Evolutionary conservation across 805 yeast species (phyloP), one percentile per base, ranked within the genome.

Genomic region (Brettanomyces sp.): DNA sequence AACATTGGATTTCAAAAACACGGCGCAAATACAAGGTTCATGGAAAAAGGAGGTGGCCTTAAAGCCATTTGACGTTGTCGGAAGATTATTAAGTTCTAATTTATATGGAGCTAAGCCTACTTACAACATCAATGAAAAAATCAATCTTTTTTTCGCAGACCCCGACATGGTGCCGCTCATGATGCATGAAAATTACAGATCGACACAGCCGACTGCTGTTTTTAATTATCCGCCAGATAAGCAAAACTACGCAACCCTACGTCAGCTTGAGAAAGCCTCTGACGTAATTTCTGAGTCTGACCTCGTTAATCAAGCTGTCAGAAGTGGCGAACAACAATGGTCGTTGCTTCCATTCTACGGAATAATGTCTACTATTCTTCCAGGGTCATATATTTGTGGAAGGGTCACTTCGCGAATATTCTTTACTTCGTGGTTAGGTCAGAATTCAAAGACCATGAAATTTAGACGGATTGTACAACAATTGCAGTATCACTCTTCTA

Each of bases 251-350:
- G 69, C 74, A 9, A 86, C 80, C 52, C 64, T 91, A 48, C 70
- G 75, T 51, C 67, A 80, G 14, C 80, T 83, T 1, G 83, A 87
- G 1, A 66, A 70, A 28, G 98, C 99, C 0, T 87, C 98, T 0
- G 88, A 88, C 54, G 77, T 86, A 42, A 86, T 93, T 41, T 84
- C 95, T n/a, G 74, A 76, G 46, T 84, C 89, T 12, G 98, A 93
- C 62, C 61, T 83, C 23, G 83, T 90, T 24, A 96, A 88, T 58
- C 70, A 79, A 25, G 73, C 78, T 60, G 91, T 93, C 47, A 85
- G 95, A 58, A 84, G 95, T 39, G 77, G 91, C 37, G 96, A 90
- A 53, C 98, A 91, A 63, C 86, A 85, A 54, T 90, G 98, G 98
- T 79, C 93, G 49, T 71, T 91, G 49, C 74, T 93, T 70, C 99